Conservation (phyloP, 2,329 filamentous ascomycete species). For the Scleromitrula shiraiana region DNA sequence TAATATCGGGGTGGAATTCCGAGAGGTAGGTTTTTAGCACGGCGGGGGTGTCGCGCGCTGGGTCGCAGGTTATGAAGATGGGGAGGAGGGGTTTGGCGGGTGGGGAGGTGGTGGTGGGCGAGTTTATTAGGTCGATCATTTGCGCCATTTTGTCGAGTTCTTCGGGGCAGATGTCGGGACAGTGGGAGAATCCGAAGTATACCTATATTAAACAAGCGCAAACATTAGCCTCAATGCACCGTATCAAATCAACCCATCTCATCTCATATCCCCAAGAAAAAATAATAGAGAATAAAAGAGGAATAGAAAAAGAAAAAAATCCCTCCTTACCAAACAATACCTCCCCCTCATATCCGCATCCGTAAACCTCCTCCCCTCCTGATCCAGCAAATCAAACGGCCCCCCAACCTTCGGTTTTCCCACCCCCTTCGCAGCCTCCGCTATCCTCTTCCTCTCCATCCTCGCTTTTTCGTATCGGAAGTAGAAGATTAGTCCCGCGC, state of each 20-base stretch:
- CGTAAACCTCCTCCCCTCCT: slow-evolving; percentile 70
- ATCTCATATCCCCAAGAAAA: too few species aligned
- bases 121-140: slow-evolving; percentile 71
- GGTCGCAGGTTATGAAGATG: slow-evolving; percentile 93
- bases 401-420: slow-evolving; percentile 91
- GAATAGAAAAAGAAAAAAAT: neutral
- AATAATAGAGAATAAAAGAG: too few species aligned
- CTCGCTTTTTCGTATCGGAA: slow-evolving; percentile 90
- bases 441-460: slow-evolving; percentile 80
- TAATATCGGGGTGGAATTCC: slow-evolving; percentile 81
- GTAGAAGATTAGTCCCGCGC: slow-evolving; percentile 73
- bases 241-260: neutral
- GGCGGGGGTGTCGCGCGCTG: slow-evolving; percentile 77
- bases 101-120: slow-evolving; percentile 27
- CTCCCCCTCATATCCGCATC: slow-evolving; percentile 78
- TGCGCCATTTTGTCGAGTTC: slow-evolving; percentile 99
- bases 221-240: neutral
- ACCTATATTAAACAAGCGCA: slow-evolving; percentile 44
- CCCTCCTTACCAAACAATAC: slow-evolving; percentile 69
- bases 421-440: slow-evolving; percentile 87
- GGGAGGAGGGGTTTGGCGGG: slow-evolving; percentile 45
- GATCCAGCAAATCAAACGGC: slow-evolving; percentile 71
- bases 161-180: slow-evolving; percentile 96
- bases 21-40: slow-evolving; percentile 78
- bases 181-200: slow-evolving; percentile 98